Evolutionary conservation across 192 early-diverging fungal species (phyloP).

Genomic region (Mortierella claussenii): DNA sequence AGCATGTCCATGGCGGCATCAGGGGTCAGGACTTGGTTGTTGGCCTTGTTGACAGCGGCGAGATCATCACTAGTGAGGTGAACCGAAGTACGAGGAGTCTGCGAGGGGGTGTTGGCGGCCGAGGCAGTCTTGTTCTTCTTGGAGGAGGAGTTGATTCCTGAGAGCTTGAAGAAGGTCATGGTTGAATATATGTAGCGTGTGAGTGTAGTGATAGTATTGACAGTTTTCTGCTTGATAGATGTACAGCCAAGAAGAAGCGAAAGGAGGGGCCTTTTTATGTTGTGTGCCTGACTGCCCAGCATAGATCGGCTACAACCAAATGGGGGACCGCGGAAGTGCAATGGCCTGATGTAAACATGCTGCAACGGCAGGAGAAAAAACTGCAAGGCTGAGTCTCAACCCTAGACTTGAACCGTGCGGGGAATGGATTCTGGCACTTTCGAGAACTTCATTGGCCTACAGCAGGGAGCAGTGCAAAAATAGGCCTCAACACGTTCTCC

Average conservation of each 20-base stretch:
- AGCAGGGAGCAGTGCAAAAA: not conserved
- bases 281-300: no score
- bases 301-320: no score
- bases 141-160: constrained; percentile 13
- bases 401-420: constrained; percentile 14
- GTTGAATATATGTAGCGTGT: not conserved
- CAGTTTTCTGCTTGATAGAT: not conserved
- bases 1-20: constrained; percentile 26
- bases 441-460: not conserved
- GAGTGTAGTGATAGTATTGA: not conserved
- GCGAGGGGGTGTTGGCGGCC: constrained; percentile 37
- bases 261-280: not conserved
- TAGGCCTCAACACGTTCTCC: not conserved
- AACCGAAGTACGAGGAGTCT: constrained; percentile 49
- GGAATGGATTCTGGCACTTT: not conserved
- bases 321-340: no score
- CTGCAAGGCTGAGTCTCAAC: not conserved
- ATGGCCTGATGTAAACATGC: not conserved
- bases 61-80: constrained; percentile 29
- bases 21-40: constrained; percentile 3
- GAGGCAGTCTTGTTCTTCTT: constrained; percentile 56
- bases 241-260: not conserved
- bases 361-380: not conserved
- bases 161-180: constrained; percentile 51
- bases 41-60: constrained; percentile 12